Percentiles rank a stretch among this genome's conserved stretches.
These are phyloP conservation scores for Physcomitrium patens DNA, from an alignment of 225 moss, liverwort and hornwort species.

Conservation along the genomic window DNA sequence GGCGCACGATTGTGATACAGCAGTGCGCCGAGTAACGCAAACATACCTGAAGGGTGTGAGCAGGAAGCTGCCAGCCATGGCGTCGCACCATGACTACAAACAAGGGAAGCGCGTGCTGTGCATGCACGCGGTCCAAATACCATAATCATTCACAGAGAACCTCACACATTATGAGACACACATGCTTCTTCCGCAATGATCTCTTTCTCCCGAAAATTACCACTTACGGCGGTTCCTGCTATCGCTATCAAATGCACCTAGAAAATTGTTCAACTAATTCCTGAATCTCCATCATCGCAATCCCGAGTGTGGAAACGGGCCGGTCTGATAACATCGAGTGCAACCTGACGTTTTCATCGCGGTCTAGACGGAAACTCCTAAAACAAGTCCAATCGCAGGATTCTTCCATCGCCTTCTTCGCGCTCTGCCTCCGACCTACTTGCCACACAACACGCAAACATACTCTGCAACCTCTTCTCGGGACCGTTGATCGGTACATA, in stretches of 20 bases:
- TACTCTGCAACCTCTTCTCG: constrained; percentile 10
- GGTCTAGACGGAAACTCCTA: constrained; percentile 15
- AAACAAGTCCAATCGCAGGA: constrained; percentile 29
- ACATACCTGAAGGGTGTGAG: constrained; percentile 88
- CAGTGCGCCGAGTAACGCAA: constrained; percentile 44
- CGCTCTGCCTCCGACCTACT: constrained; percentile 10
- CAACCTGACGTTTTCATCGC: constrained; percentile 32
- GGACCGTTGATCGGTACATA: constrained; percentile 11
- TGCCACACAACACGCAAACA: not conserved
- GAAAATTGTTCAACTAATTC: constrained; percentile 27
- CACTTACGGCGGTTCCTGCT: too few species aligned
- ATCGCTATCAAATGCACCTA: not conserved
- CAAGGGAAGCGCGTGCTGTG: constrained; percentile 42
- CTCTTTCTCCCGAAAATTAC: constrained; percentile 11
- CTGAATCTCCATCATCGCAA: constrained; percentile 33
- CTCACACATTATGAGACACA: constrained; percentile 21
- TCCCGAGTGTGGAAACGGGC: constrained; percentile 24
- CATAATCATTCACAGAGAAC: constrained; percentile 47
- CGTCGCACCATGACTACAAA: constrained; percentile 79
- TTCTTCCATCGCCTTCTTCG: constrained; percentile 30
- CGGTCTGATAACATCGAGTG: constrained; percentile 30
- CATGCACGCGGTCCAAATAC: constrained; percentile 46
- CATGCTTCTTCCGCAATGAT: constrained; percentile 22
- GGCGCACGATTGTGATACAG: not conserved
- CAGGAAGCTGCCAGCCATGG: constrained; percentile 99